A percentile compares a stretch with the other conserved stretches of the same genome.
Evolutionary conservation across 2,329 filamentous ascomycete genomes (phyloP).

Genomic region (Dactylellina parvicollis): DNA sequence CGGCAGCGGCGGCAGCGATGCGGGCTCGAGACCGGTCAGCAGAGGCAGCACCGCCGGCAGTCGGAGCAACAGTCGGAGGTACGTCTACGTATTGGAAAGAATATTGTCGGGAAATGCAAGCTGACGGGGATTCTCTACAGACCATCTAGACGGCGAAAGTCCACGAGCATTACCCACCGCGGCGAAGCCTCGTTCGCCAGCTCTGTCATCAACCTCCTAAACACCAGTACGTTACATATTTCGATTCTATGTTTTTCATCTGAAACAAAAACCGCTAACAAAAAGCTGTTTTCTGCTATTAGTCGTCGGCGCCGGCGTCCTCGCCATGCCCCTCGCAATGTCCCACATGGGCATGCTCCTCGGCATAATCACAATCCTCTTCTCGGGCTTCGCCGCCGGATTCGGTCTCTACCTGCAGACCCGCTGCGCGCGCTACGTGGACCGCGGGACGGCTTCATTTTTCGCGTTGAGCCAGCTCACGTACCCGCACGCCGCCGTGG

Average conservation of each 20-base stretch:
- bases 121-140: conserved; percentile 24
- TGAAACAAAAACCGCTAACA: neutral
- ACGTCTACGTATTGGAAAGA: neutral
- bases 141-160: conserved; percentile 45
- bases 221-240: conserved; percentile 76
- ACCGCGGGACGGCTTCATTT: conserved; percentile 87
- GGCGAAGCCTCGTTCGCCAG: conserved; percentile 88
- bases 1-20: conserved; percentile 14
- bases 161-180: conserved; percentile 58
- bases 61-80: conserved; percentile 50
- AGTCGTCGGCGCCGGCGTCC: conserved; percentile 93
- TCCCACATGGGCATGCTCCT: conserved; percentile 94
- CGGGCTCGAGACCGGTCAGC: conserved; percentile 34
- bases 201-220: conserved; percentile 93
- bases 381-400: conserved; percentile 87
- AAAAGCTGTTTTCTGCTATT: conserved; percentile 56
- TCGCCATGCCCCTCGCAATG: conserved; percentile 94
- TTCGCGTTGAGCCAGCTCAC: conserved; percentile 97
- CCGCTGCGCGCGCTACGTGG: conserved; percentile 90
- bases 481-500: conserved; percentile 92
- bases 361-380: conserved; percentile 83
- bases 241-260: neutral
- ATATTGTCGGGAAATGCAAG: neutral
- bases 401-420: conserved; percentile 96
- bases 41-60: conserved; percentile 39